Conservation (phyloP, 2,329 filamentous ascomycete species). For the Ophiostoma ips region DNA sequence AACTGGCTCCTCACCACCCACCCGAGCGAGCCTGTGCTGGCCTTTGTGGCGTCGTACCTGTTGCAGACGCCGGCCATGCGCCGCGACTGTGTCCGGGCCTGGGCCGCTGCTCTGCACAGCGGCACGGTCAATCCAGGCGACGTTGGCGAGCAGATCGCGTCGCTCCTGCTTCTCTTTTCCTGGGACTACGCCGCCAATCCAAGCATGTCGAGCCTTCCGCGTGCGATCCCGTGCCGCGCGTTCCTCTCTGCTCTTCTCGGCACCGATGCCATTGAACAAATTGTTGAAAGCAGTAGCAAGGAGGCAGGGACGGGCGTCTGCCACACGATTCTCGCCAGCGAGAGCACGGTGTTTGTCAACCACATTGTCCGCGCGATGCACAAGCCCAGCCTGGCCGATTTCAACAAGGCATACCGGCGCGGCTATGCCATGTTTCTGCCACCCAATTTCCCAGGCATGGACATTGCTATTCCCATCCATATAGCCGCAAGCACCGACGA, state of each 20-base stretch:
- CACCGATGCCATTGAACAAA: too few species aligned
- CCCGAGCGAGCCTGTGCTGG: conserved; percentile 5
- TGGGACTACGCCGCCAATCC: background rate
- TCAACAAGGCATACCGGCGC: background rate
- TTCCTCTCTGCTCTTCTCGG: too few species aligned
- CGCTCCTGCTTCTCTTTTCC: background rate
- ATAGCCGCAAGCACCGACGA: background rate
- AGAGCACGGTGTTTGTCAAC: background rate
- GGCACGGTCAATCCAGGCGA: conserved; percentile 1
- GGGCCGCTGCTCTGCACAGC: background rate
- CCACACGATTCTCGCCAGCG: background rate
- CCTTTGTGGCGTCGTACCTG: background rate
- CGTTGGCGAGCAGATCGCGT: conserved; percentile 1
- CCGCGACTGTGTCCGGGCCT: background rate
- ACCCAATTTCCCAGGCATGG: conserved; percentile 1
- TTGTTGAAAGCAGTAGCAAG: too few species aligned
- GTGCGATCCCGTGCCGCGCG: background rate
- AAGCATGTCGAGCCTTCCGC: background rate
- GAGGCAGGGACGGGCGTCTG: too few species aligned
- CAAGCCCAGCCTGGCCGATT: background rate
- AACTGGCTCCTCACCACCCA: conserved; percentile 1
- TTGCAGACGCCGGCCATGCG: background rate
- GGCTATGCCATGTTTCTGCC: conserved; percentile 2
- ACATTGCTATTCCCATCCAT: background rate
- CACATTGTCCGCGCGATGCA: background rate